Percentiles rank a stretch among this genome's conserved stretches.
Conservation (phyloP, 2,329 filamentous ascomycete species). For the Amesomyces nigricolor region DNA sequence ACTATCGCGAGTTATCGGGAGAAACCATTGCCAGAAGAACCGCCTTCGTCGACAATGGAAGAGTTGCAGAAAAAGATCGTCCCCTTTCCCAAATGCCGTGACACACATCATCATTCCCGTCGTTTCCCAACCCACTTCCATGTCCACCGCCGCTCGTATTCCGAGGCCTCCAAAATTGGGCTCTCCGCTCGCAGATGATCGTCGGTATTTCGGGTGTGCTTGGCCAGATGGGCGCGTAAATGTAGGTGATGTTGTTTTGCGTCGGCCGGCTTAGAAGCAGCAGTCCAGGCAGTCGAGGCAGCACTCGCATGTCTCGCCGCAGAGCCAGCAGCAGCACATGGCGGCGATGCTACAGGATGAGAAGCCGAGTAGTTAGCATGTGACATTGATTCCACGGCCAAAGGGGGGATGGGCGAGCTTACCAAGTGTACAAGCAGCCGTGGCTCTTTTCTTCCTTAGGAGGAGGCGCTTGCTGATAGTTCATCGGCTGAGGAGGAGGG, state of each 20-base stretch:
- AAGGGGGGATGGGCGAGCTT: conserved; percentile 4
- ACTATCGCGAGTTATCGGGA: neutral
- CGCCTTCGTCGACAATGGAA: neutral
- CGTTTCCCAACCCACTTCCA: neutral
- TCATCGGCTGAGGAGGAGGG: conserved; percentile 29
- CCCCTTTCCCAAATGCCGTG: neutral
- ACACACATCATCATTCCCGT: neutral
- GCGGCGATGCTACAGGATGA: conserved; percentile 33
- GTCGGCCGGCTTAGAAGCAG: conserved; percentile 28
- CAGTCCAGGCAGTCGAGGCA: conserved; percentile 39
- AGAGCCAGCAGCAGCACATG: conserved; percentile 42
- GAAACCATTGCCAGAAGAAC: neutral
- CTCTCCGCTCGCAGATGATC: neutral
- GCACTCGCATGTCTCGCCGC: conserved; percentile 40
- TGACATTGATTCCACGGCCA: neutral
- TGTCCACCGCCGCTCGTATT: neutral
- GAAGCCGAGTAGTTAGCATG: neutral
- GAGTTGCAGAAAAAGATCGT: neutral
- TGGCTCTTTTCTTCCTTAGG: conserved; percentile 37
- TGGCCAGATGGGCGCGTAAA: neutral
- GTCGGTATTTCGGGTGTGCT: neutral
- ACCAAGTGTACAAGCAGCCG: conserved; percentile 39
- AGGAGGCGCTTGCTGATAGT: conserved; percentile 32
- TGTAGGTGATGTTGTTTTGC: neutral
- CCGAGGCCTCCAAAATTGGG: neutral